phyloP scores from a whole-genome alignment of 2,329 filamentous ascomycete species.

The Penicillium sclerotiorum region DNA sequence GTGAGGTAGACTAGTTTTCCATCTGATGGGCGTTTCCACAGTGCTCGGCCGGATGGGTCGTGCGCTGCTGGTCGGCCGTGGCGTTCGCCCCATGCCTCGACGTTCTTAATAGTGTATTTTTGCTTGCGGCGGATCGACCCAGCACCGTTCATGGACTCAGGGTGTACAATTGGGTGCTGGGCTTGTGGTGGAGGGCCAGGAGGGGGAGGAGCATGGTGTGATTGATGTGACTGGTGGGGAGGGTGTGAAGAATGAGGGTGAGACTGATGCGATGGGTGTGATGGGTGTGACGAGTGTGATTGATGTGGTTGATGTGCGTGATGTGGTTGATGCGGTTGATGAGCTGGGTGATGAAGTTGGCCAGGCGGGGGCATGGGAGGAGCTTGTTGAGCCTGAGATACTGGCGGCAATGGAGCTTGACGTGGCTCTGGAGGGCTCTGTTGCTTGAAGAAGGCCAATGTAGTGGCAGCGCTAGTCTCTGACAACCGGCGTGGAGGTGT shows the following conservation, averaged over 20 bases:
- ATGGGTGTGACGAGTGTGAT: slow-evolving; percentile 19
- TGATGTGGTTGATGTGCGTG: slow-evolving; percentile 17
- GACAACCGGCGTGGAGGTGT: slow-evolving; percentile 43
- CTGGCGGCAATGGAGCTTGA: slow-evolving; percentile 30
- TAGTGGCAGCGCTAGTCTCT: slow-evolving; percentile 45
- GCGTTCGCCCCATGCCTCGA: slow-evolving; percentile 45
- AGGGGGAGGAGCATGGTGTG: background rate
- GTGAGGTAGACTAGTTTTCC: slow-evolving; percentile 42
- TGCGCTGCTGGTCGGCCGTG: slow-evolving; percentile 45
- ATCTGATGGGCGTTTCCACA: slow-evolving; percentile 46
- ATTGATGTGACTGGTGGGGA: slow-evolving; percentile 4
- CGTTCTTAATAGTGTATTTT: slow-evolving; percentile 47
- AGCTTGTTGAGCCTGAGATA: slow-evolving; percentile 26
- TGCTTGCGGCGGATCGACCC: slow-evolving; percentile 41
- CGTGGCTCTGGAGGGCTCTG: slow-evolving; percentile 44
- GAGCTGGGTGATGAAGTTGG: slow-evolving; percentile 24
- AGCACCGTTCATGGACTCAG: slow-evolving; percentile 29
- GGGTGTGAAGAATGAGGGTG: background rate
- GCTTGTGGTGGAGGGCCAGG: background rate
- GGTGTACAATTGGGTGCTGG: slow-evolving; percentile 20
- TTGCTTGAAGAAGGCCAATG: slow-evolving; percentile 45
- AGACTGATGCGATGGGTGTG: background rate
- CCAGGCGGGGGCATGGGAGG: slow-evolving; percentile 23
- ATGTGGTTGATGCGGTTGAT: slow-evolving; percentile 15
- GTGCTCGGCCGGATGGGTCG: slow-evolving; percentile 40